Evolutionary conservation across 805 yeast species (phyloP).

Genomic region (Naumovozyma dairenensis): DNA sequence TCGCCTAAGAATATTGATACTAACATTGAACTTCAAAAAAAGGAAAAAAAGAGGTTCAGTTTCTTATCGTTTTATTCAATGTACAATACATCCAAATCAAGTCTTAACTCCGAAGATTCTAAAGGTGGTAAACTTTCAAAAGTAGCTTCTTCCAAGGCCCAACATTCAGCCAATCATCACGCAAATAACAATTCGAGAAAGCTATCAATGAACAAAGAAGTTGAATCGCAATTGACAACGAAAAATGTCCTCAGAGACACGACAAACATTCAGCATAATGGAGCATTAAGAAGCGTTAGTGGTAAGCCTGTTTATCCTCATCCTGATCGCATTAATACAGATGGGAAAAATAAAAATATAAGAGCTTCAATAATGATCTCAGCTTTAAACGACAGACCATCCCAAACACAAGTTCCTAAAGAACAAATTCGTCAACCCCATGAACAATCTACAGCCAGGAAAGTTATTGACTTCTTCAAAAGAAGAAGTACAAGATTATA

Average conservation of each 20-base stretch:
- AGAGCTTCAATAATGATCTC: constrained; percentile 8
- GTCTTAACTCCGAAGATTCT: constrained; percentile 7
- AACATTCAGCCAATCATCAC: too few species aligned
- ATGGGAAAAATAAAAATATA: neutral
- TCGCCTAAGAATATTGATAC: too few species aligned
- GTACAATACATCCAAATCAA: constrained; percentile 15
- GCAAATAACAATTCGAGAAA: too few species aligned
- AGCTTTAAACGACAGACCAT: neutral
- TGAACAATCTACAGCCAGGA: constrained; percentile 56
- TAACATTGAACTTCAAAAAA: too few species aligned
- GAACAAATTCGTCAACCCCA: neutral
- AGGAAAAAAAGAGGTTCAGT: constrained; percentile 31
- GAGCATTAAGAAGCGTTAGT: too few species aligned
- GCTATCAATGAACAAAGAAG: too few species aligned
- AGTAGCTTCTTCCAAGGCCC: constrained; percentile 1
- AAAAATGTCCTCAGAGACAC: too few species aligned
- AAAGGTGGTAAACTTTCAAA: neutral
- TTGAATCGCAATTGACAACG: too few species aligned
- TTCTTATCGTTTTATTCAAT: constrained; percentile 30
- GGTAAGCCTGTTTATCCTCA: too few species aligned
- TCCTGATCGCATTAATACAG: neutral
- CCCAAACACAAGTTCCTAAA: neutral
- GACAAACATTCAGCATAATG: too few species aligned
- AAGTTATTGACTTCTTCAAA: constrained; percentile 69
- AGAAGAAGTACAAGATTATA: constrained; percentile 41